Conservation (phyloP, 306 rosid species). For the Rubus idaeus region DNA sequence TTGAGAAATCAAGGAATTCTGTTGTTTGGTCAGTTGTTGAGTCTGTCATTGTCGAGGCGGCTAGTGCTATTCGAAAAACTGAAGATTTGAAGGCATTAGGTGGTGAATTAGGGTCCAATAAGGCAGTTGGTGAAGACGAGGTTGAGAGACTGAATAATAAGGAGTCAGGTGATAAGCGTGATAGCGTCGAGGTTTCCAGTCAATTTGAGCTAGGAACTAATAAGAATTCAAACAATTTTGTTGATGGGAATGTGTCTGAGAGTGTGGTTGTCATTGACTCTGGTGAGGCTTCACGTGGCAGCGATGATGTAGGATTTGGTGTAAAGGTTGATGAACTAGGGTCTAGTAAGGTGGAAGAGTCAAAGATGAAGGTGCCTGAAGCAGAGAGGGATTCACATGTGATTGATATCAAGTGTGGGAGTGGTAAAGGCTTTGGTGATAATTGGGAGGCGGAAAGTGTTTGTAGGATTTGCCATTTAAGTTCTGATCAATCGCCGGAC, state of each 20-base stretch:
- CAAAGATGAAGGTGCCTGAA: constrained; percentile 44
- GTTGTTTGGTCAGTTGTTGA: constrained; percentile 46
- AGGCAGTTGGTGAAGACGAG: constrained; percentile 29
- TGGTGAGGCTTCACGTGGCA: constrained; percentile 37
- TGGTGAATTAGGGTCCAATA: constrained; percentile 34
- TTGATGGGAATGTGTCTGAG: constrained; percentile 42
- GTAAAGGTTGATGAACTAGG: constrained; percentile 41
- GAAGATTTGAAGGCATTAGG: constrained; percentile 29
- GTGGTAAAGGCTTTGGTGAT: constrained; percentile 41
- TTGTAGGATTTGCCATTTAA: constrained; percentile 91
- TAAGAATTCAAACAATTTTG: constrained; percentile 39
- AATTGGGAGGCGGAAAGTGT: constrained; percentile 61
- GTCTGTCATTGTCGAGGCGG: constrained; percentile 30
- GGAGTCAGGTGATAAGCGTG: constrained; percentile 2
- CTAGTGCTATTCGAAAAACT: constrained; percentile 20
- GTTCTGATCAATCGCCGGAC: constrained; percentile 59
- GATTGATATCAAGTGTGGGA: constrained; percentile 56
- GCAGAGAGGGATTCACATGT: constrained; percentile 45
- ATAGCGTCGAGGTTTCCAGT: constrained; percentile 26
- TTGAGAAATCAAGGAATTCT: constrained; percentile 31
- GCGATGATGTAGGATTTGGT: constrained; percentile 38
- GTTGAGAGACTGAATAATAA: constrained; percentile 21
- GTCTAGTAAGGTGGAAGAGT: constrained; percentile 41
- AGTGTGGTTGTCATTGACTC: constrained; percentile 48
- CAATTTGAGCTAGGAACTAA: constrained; percentile 43